These are phyloP conservation scores for Calocybe indica DNA, from an alignment of 768 basidiomycete species.

Conservation along the genomic window DNA sequence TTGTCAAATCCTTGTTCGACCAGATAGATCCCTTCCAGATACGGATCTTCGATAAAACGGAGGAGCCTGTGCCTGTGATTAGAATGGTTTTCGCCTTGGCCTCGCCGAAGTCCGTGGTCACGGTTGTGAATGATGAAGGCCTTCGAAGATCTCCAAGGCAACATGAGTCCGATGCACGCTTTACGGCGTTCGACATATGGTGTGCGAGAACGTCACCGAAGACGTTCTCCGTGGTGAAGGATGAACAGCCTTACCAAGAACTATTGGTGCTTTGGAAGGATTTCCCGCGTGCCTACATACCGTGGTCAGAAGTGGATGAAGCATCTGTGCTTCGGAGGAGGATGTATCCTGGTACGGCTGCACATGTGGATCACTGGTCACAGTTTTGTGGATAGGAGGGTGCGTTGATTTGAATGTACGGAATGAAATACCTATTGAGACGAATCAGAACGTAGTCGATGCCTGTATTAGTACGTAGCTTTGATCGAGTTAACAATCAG, in stretches of 20 bases:
- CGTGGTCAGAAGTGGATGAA: not conserved
- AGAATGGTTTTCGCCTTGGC: conserved; percentile 9
- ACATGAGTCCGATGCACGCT: not conserved
- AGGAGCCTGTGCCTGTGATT: conserved; percentile 6
- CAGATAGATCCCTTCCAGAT: conserved; percentile 15
- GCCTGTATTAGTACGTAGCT: too few species aligned
- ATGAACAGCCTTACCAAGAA: not conserved
- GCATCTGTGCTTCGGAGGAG: not conserved
- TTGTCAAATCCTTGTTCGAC: conserved; percentile 9
- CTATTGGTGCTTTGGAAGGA: not conserved
- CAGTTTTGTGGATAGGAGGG: too few species aligned
- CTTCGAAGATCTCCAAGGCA: too few species aligned
- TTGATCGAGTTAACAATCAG: too few species aligned
- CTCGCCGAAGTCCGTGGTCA: not conserved
- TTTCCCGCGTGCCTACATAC: not conserved
- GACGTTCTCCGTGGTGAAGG: not conserved
- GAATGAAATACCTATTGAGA: too few species aligned
- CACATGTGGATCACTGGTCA: too few species aligned
- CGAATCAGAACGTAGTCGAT: too few species aligned
- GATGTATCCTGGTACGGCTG: not conserved
- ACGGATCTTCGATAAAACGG: conserved; percentile 10
- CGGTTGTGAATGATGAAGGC: not conserved
- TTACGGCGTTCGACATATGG: conserved; percentile 1
- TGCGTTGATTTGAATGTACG: too few species aligned
- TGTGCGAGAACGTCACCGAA: not conserved